Conservation (phyloP, 2,329 filamentous ascomycete genomes). For the Pestalotiopsis sp. region DNA sequence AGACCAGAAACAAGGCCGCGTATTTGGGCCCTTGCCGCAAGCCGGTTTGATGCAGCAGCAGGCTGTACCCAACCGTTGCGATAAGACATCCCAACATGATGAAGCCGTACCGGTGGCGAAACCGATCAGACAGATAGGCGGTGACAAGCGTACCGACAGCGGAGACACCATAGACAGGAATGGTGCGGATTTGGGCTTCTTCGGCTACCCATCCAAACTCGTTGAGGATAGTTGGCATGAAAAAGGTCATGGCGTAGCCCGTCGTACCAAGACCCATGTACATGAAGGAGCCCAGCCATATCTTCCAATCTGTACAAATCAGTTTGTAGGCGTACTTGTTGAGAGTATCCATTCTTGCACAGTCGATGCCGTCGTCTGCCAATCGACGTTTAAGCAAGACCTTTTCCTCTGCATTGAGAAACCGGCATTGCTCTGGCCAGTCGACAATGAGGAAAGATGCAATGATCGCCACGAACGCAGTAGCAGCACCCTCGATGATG, state of each 20-base stretch:
- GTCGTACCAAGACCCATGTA: slow-evolving; percentile 34
- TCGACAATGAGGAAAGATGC: slow-evolving; percentile 50
- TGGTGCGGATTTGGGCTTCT: slow-evolving; percentile 38
- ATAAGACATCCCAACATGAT: slow-evolving; percentile 31
- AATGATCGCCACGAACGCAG: slow-evolving; percentile 33
- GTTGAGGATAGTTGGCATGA: slow-evolving; percentile 43
- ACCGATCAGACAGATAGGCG: slow-evolving; percentile 36
- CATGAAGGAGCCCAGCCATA: slow-evolving; percentile 37
- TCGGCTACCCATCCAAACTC: slow-evolving; percentile 40
- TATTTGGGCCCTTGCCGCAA: slow-evolving; percentile 34
- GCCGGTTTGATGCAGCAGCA: slow-evolving; percentile 33
- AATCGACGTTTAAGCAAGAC: slow-evolving; percentile 34
- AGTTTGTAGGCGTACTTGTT: slow-evolving; percentile 29
- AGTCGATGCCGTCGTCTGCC: slow-evolving; percentile 28
- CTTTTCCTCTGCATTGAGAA: slow-evolving; percentile 45
- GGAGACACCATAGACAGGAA: slow-evolving; percentile 39
- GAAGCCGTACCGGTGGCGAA: slow-evolving; percentile 37
- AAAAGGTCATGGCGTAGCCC: slow-evolving; percentile 38
- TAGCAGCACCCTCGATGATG: slow-evolving; percentile 43
- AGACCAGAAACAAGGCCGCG: slow-evolving; percentile 38
- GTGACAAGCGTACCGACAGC: slow-evolving; percentile 32
- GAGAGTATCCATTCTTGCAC: slow-evolving; percentile 32
- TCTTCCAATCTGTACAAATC: slow-evolving; percentile 41
- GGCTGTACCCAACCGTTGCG: slow-evolving; percentile 33
- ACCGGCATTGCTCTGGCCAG: slow-evolving; percentile 49